Evolutionary conservation across 345 rosid genomes (phyloP), one percentile per base, ranked within the genome.

Genomic region (Corchorus olitorius): DNA sequence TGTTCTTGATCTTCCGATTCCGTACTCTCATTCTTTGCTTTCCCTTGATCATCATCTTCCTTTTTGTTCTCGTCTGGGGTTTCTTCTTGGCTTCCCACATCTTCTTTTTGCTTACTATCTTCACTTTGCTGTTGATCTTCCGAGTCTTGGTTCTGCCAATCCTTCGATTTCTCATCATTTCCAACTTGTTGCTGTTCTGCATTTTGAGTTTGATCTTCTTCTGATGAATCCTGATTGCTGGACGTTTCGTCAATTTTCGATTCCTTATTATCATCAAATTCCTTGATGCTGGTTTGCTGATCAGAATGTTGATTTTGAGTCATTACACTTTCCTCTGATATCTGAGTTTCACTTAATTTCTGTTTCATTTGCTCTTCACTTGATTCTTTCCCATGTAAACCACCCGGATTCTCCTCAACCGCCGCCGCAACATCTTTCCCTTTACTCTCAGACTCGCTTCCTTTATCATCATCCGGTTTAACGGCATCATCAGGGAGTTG

Each of bases 401-500:
- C 78, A 46, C 20, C 33, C 2, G 72, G 27, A 19, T 34, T 70
- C 62, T 78, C 81, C 41, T 76, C 82, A 64, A 65, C 73, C 14
- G n/a, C 73, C 14, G n/a, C 78, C 3, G 15, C 7, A 3, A 53
- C 49, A 56, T 64, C 78, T 37, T 39, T 60, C 45, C 9, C 76
- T 58, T 49, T 71, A 20, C 67, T 66, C 43, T 74, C 79, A 6
- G 73, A 41, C 7, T 63, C 76, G 6, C 73, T 73, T 48, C 27
- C 35, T 50, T 33, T 53, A 45, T 41, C 68, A 35, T 90, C 93
- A 46, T 90, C 98, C 0, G 95, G 78, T 81, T 90, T 88, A 16
- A 95, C 82, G 27, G 97, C 98, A 75, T 95, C 99, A 1, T 81
- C 89, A 4, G 99, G 98, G 37, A 95, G 94, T 62, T 89, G 86